phyloP scores from a whole-genome alignment of 495 filamentous ascomycete genomes.

The Delitschia confertaspora region DNA sequence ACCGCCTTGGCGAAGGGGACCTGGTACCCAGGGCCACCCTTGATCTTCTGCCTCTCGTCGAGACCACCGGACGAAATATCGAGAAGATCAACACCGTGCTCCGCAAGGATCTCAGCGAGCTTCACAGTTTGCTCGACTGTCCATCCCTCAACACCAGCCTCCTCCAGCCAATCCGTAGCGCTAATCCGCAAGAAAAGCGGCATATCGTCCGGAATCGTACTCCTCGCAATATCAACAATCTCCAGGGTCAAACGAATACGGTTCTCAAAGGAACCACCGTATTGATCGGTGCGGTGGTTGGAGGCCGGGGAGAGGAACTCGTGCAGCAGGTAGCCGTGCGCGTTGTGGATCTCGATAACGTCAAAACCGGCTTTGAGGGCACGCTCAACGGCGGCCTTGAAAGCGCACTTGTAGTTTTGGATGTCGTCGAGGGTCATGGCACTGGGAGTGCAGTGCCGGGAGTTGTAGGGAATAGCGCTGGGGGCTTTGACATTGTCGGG shows the following conservation, averaged over 20 bases:
- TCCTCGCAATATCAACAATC: slow-evolving; percentile 46
- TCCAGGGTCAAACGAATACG: slow-evolving; percentile 44
- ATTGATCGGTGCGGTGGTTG: slow-evolving; percentile 37
- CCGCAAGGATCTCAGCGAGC: slow-evolving; percentile 56
- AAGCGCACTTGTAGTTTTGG: slow-evolving; percentile 51
- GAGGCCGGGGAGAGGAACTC: slow-evolving; percentile 34
- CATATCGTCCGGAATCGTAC: slow-evolving; percentile 48
- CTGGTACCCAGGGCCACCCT: slow-evolving; percentile 49
- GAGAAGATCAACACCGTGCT: slow-evolving; percentile 61
- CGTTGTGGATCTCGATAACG: slow-evolving; percentile 43
- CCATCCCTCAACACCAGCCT: slow-evolving; percentile 51
- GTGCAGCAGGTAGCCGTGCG: slow-evolving; percentile 36
- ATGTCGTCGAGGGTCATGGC: slow-evolving; percentile 56
- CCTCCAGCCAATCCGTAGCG: slow-evolving; percentile 64
- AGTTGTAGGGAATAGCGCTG: slow-evolving; percentile 42
- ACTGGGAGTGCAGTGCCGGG: slow-evolving; percentile 42
- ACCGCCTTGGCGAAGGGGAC: slow-evolving; percentile 50
- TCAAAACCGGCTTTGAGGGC: slow-evolving; percentile 62
- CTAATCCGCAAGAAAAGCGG: slow-evolving; percentile 63
- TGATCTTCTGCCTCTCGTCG: slow-evolving; percentile 50
- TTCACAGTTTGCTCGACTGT: slow-evolving; percentile 50
- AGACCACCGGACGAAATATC: slow-evolving; percentile 68
- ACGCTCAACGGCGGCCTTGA: slow-evolving; percentile 49
- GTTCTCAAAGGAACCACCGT: slow-evolving; percentile 47
- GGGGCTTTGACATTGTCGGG: slow-evolving; percentile 56